A percentile compares a stretch with the other conserved stretches of the same genome.
Evolutionary conservation across 148 eudicot genomes (phyloP).

Genomic region (Pouteria glomerata): DNA sequence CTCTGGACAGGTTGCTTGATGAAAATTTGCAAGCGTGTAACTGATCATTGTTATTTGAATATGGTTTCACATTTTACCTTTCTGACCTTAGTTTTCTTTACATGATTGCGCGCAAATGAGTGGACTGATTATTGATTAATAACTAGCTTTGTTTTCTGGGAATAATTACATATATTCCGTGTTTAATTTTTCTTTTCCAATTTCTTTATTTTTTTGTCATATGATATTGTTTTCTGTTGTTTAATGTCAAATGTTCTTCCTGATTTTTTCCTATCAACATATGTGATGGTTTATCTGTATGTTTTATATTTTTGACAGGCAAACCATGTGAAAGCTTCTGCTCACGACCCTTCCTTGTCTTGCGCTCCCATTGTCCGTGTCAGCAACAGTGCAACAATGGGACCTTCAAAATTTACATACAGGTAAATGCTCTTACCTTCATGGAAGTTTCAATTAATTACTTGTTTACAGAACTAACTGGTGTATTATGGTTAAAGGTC

Average conservation of each 20-base stretch:
- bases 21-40: background rate
- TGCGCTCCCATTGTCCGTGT: slow-evolving; percentile 41
- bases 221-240: background rate
- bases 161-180: background rate
- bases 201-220: background rate
- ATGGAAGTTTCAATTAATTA: background rate
- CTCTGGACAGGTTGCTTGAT: background rate
- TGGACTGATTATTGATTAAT: background rate
- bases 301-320: slow-evolving; percentile 36
- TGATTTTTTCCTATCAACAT: background rate
- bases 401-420: slow-evolving; percentile 69
- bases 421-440: slow-evolving; percentile 38
- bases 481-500: slow-evolving; percentile 48
- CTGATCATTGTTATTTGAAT: background rate
- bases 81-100: slow-evolving; percentile 6
- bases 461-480: slow-evolving; percentile 25
- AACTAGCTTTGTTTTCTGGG: background rate
- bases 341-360: slow-evolving; percentile 43
- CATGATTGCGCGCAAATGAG: background rate
- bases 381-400: slow-evolving; percentile 33
- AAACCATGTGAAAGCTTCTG: slow-evolving; percentile 48
- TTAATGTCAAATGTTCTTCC: background rate
- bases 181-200: background rate
- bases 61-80: slow-evolving; percentile 1
- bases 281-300: background rate